Base-by-base conservation (phyloP, 2,329 filamentous ascomycete species). In the Fusarium clavum region DNA sequence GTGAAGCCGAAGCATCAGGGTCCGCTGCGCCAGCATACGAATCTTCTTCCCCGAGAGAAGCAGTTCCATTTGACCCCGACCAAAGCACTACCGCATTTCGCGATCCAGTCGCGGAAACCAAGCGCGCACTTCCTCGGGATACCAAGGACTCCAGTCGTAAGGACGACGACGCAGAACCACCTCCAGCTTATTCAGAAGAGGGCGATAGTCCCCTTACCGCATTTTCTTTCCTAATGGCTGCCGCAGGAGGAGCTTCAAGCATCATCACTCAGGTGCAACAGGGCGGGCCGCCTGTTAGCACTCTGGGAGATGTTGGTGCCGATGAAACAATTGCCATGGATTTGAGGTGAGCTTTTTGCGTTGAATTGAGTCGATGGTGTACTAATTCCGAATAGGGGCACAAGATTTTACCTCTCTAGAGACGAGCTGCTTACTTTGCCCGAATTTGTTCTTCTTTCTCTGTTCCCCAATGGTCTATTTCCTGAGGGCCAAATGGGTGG, bases 211-310 rank as follows among this genome's bases (percentile, higher is more conserved):
- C 96, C 69, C 90, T 99, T 80, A 88, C 92, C 66, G 93, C 94
- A 61, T 99, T 99, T 79, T 91, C 92, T 76, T 99, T 97, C 88
- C 89, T 97, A 80, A 99, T 99, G 96, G 94, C 96, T 83, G 93
- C 94, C 80, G 94, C 95, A 83, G 95, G 95, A 86, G 95, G 94
- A 84, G 93, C 94, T 76, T 92, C 94, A 85, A 98, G 96, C 88
- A 97, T 99, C 79, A 97, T 99, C 84, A 99, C 96, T 82, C 96
- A 99, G 85, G 96, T 99, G 76, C 94, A 97, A 80, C 96, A 99
- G 83, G 92, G 92, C 72, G 94, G 92, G 53, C 92, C 94, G 76
- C 92, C 94, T 40, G 90, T 98, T 75, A 97, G 96, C 81, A 92
- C 93, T 58, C 86, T 98, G 66, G 94, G 93, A 88, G 90, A 93